A percentile compares a stretch with the other conserved stretches of the same genome.
phyloP scores from a whole-genome alignment of 345 rosid genomes.

The Populus simonii region DNA sequence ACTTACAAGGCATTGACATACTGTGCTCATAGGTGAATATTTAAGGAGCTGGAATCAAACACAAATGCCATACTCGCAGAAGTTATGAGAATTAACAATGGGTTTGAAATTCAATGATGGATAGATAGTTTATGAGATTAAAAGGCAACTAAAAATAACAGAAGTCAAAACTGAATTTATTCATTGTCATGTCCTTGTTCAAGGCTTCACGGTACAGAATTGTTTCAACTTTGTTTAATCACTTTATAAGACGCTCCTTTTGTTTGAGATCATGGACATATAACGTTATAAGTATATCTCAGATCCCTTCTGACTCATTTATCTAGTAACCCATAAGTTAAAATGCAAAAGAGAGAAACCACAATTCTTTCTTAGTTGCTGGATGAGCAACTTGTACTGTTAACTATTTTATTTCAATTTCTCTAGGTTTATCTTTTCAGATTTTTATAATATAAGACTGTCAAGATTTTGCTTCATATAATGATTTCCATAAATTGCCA shows the following conservation, averaged over 20 bases:
- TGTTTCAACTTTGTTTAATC: too few relatives aligned
- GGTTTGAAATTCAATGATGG: neutral
- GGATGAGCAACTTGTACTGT: neutral
- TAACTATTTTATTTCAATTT: neutral
- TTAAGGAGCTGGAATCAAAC: neutral
- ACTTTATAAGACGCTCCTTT: too few relatives aligned
- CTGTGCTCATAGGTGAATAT: neutral
- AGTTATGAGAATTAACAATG: neutral
- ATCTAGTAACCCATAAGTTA: too few relatives aligned
- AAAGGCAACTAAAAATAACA: neutral
- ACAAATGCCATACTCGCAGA: too few relatives aligned
- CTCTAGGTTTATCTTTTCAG: neutral
- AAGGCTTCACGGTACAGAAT: too few relatives aligned
- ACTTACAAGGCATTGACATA: neutral
- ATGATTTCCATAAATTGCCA: neutral
- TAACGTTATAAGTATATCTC: too few relatives aligned
- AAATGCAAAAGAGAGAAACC: too few relatives aligned
- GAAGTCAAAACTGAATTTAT: neutral
- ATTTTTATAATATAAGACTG: neutral
- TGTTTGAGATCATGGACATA: too few relatives aligned
- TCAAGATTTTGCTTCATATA: neutral
- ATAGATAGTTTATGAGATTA: neutral
- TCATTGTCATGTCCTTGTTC: neutral
- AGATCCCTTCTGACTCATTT: too few relatives aligned
- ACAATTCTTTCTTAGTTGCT: neutral